A percentile compares a stretch with the other conserved stretches of the same genome.
phyloP scores from a whole-genome alignment of 495 filamentous ascomycete genomes.

The Lasiosphaeria hispida region DNA sequence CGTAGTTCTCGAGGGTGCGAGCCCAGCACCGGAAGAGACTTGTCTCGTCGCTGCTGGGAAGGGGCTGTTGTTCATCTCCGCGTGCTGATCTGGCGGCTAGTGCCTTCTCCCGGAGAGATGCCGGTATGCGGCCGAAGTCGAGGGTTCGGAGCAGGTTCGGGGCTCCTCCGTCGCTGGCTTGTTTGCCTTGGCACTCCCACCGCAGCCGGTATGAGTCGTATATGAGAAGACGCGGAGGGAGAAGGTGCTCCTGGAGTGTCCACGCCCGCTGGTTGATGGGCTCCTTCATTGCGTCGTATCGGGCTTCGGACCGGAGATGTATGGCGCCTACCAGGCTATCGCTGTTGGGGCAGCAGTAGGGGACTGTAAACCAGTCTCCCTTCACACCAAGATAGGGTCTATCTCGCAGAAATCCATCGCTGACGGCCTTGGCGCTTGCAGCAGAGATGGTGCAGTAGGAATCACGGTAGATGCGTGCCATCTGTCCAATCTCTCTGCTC shows the following conservation, averaged over 20 bases:
- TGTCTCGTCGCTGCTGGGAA: too few species aligned
- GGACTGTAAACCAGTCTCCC: too few species aligned
- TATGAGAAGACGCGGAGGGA: neutral
- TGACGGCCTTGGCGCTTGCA: neutral
- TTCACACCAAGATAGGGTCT: too few species aligned
- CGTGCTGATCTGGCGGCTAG: too few species aligned
- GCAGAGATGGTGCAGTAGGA: neutral
- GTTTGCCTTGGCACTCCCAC: neutral
- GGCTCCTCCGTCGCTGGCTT: neutral
- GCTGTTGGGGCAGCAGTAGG: neutral
- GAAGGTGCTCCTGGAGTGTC: neutral
- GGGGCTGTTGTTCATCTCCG: too few species aligned
- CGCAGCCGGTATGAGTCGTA: neutral
- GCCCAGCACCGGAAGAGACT: neutral
- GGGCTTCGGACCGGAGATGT: neutral
- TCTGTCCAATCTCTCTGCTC: neutral
- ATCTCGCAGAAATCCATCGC: neutral
- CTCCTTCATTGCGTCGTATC: neutral
- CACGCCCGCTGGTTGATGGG: neutral
- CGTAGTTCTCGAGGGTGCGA: neutral
- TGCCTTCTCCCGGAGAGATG: too few species aligned
- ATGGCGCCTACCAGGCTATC: neutral
- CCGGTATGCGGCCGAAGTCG: neutral
- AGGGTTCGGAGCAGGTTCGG: neutral
- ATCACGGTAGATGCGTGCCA: conserved; percentile 1